Evolutionary conservation across 345 rosid species (phyloP).

Genomic region (Eucalyptus sideroxylon): DNA sequence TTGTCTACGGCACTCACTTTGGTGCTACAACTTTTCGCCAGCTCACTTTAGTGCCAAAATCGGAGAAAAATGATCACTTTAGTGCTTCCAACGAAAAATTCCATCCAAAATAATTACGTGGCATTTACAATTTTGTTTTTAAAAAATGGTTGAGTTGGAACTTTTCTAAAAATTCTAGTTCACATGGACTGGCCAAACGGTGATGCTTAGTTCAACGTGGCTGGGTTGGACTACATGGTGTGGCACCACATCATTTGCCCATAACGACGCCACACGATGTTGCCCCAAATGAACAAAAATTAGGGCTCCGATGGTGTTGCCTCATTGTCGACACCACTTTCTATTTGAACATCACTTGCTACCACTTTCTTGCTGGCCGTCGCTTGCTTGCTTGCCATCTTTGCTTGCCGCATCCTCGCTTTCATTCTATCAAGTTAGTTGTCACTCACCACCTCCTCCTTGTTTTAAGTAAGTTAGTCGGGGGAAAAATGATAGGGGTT

Average conservation of each 20-base stretch:
- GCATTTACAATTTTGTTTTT: no score
- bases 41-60: no score
- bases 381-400: rapidly evolving
- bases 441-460: not conserved
- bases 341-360: not conserved
- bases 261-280: not conserved
- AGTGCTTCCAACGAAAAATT: no score
- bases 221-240: no score
- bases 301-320: not conserved
- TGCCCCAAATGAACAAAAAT: not conserved
- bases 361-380: rapidly evolving
- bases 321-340: not conserved
- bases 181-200: not conserved
- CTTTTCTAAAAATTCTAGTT: no score
- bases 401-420: rapidly evolving
- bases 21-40: not conserved
- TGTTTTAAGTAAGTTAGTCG: not conserved
- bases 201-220: not conserved
- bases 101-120: no score
- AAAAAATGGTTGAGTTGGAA: not conserved
- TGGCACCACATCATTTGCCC: not conserved
- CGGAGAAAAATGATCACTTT: no score
- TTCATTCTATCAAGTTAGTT: not conserved
- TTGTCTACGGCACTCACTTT: no score
- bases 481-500: not conserved